These are phyloP conservation scores for Pestalotiopsis sp. DNA, from an alignment of 2,329 filamentous ascomycete genomes.

Conservation along the genomic window DNA sequence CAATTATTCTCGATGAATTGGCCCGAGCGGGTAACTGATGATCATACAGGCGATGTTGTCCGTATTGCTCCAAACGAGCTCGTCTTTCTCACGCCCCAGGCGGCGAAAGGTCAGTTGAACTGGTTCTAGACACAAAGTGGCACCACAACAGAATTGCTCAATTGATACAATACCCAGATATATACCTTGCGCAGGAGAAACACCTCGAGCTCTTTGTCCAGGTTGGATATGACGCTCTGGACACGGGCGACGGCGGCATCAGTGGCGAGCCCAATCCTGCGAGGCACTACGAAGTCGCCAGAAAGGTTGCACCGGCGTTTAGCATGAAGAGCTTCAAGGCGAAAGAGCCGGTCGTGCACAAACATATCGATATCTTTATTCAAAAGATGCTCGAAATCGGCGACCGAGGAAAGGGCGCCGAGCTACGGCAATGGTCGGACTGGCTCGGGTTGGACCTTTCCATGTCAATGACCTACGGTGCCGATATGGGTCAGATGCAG, in stretches of 20 bases:
- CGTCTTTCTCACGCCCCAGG: constrained; percentile 17
- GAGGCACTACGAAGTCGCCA: constrained; percentile 21
- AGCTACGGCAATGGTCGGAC: constrained; percentile 20
- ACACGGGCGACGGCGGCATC: constrained; percentile 21
- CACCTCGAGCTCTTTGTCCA: constrained; percentile 21
- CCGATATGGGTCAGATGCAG: constrained; percentile 19
- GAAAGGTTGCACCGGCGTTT: constrained; percentile 25
- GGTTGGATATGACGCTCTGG: constrained; percentile 20
- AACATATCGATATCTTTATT: constrained; percentile 24
- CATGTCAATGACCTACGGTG: constrained; percentile 6
- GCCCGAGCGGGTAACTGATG: neutral
- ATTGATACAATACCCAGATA: constrained; percentile 14
- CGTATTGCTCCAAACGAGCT: constrained; percentile 24
- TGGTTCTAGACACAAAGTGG: neutral
- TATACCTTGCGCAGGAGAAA: constrained; percentile 20
- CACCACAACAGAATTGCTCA: neutral
- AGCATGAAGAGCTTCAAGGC: constrained; percentile 17
- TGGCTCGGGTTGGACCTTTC: constrained; percentile 22
- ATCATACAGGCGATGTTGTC: constrained; percentile 16
- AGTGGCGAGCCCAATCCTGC: constrained; percentile 24
- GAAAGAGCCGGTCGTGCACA: constrained; percentile 19
- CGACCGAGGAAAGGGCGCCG: constrained; percentile 3
- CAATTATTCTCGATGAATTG: neutral
- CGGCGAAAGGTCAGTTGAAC: constrained; percentile 13
- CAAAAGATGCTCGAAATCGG: constrained; percentile 18